These are phyloP conservation scores for Microsporum audouinii DNA, from an alignment of 2,329 filamentous ascomycete species.

Conservation along the genomic window DNA sequence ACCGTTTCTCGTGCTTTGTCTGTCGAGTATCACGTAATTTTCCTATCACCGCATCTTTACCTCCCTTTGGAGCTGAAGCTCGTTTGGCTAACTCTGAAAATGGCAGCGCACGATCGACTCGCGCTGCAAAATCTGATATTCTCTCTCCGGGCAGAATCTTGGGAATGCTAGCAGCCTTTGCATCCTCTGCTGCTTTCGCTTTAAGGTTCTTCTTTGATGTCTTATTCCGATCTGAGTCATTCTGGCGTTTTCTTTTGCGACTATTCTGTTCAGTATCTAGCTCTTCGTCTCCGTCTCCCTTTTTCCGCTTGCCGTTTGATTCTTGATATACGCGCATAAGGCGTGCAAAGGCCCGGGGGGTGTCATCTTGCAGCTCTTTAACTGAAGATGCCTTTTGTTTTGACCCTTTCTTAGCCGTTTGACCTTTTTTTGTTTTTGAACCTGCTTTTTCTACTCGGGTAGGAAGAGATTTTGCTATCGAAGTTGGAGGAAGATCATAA, in stretches of 20 bases:
- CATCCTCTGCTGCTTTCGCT: constrained; percentile 13
- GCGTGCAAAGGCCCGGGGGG: constrained; percentile 74
- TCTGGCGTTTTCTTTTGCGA: constrained; percentile 40
- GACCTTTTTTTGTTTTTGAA: constrained; percentile 30
- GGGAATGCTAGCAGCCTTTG: constrained; percentile 29
- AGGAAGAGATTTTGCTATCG: constrained; percentile 48
- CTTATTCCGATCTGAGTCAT: constrained; percentile 11
- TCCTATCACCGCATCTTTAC: constrained; percentile 15
- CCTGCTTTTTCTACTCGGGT: constrained; percentile 31
- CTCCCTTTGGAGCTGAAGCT: constrained; percentile 43
- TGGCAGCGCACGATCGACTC: constrained; percentile 76
- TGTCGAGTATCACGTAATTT: constrained; percentile 45
- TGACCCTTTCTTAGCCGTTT: constrained; percentile 23
- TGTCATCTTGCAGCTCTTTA: constrained; percentile 52
- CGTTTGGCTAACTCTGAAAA: constrained; percentile 48
- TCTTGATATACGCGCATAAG: constrained; percentile 50
- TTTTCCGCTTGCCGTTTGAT: background rate
- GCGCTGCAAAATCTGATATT: constrained; percentile 65
- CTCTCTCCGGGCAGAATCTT: constrained; percentile 76
- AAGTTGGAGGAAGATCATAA: constrained; percentile 51
- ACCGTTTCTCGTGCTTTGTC: constrained; percentile 74
- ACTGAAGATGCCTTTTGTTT: constrained; percentile 22
- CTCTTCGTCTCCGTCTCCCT: background rate
- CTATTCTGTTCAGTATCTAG: constrained; percentile 27
- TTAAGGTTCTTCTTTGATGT: constrained; percentile 10